A percentile compares a stretch with the other conserved stretches of the same genome.
These are phyloP conservation scores for Aristolochia contorta DNA, from an alignment of 164 flowering plant species.

Conservation along the genomic window DNA sequence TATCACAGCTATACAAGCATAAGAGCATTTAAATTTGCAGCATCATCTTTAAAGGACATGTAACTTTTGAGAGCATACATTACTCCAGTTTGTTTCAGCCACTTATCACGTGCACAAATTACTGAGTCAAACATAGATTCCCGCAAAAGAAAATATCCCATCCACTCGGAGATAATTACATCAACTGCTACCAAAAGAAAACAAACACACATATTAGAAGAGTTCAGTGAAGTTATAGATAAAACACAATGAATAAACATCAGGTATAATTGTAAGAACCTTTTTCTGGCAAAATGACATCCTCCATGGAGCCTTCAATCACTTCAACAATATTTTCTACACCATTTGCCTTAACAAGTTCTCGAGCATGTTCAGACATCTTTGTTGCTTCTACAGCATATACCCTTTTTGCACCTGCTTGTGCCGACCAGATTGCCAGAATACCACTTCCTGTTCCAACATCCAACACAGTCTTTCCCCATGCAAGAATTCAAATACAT, in stretches of 20 bases:
- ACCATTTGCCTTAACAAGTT: constrained; percentile 66
- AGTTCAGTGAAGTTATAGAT: background rate
- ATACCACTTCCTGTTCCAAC: constrained; percentile 99
- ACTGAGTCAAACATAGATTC: constrained; percentile 99
- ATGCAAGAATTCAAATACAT: background rate
- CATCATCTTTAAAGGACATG: no score
- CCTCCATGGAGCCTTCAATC: constrained; percentile 91
- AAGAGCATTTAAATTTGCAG: no score
- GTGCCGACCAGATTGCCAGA: constrained; percentile 96
- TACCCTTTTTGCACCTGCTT: constrained; percentile 94
- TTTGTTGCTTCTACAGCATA: constrained; percentile 98
- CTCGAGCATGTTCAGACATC: constrained; percentile 86
- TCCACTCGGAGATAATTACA: constrained; percentile 96
- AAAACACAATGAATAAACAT: background rate
- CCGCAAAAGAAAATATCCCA: constrained; percentile 97
- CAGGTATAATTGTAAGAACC: constrained; percentile 21
- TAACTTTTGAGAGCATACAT: constrained; percentile 44
- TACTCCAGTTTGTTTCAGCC: constrained; percentile 83
- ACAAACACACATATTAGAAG: constrained; percentile 5
- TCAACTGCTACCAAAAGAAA: constrained; percentile 51
- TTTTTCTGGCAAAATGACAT: constrained; percentile 78
- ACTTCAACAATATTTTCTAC: constrained; percentile 74
- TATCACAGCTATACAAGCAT: no score
- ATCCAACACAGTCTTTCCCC: constrained; percentile 70
- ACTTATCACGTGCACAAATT: constrained; percentile 90